Evolutionary conservation across 139 green algal genomes (phyloP), one percentile per base, ranked within the genome.

Genomic region (Coelastrella sp.): DNA sequence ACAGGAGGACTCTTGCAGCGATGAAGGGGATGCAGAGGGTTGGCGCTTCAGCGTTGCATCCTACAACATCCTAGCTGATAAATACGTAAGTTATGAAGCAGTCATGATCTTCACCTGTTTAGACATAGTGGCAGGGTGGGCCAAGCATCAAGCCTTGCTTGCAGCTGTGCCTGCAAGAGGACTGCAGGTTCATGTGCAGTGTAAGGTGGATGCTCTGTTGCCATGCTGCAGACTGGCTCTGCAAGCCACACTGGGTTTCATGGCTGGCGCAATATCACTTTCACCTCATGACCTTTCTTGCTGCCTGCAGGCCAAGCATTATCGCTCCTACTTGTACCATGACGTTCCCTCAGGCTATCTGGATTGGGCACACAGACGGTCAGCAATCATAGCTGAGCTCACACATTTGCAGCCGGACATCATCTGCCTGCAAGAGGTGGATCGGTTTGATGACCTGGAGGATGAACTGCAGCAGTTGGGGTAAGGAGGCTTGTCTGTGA

Each of bases 341-440:
- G 87, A 91, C 14, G 87, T 94, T 22, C 93, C 94, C 0, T 58
- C n/a, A 22, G 78, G 65, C n/a, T 92, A 84, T 60, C 85, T 97
- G 75, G 82, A 95, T 35, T 98, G 95, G 96, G 9, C 61, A 0
- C 83, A 91, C 68, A 84, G 95, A 6, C 27, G 65, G 7, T 63
- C 57, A 1, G 79, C 90, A 15, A 92, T 97, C 20, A 63, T 94
- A 4, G 78, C 78, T 10, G 85, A 94, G 68, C 61, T 93, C 63
- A 49, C 74, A 17, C n/a, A 68, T 7, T 78, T 91, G 70, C 79
- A 84, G 58, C 92, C 95, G 1, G 96, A 97, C 83, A 93, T 98
- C 27, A 79, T 96, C 22, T 97, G 95, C 89, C 82, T 98, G 80
- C 96, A 98, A 92, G 96, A 98, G 89, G 95, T 98, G 22, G 96